These are phyloP conservation scores for Sphagnum tenellum DNA, from an alignment of 225 moss, liverwort and hornwort genomes.

Conservation along the genomic window DNA sequence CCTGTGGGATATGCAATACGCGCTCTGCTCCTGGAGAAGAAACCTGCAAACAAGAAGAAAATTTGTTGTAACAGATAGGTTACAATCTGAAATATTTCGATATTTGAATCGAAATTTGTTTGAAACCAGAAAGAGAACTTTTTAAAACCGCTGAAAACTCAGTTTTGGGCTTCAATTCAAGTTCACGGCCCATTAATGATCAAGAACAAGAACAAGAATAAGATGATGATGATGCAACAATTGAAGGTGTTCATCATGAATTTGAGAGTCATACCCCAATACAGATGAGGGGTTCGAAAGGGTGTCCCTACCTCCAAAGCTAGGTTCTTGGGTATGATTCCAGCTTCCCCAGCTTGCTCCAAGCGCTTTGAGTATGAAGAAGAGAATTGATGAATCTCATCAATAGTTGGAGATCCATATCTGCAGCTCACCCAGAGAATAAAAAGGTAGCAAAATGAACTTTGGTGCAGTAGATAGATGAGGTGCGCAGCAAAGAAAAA, in stretches of 20 bases:
- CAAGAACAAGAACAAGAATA: no score
- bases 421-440: constrained; percentile 20
- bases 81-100: background rate
- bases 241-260: background rate
- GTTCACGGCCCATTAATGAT: no score
- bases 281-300: background rate
- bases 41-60: constrained; percentile 28
- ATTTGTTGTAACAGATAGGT: background rate
- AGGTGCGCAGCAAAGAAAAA: no score
- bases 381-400: constrained; percentile 67
- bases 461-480: background rate
- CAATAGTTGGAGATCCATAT: constrained; percentile 86
- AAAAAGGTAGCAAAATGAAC: background rate
- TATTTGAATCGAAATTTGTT: background rate
- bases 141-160: no score
- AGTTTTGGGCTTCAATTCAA: no score
- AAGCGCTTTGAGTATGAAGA: constrained; percentile 42
- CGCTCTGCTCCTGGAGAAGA: constrained; percentile 98
- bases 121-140: background rate
- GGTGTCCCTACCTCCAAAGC: constrained; percentile 55
- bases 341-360: constrained; percentile 46
- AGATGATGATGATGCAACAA: no score
- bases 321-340: constrained; percentile 35
- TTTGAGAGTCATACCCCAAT: background rate
- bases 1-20: constrained; percentile 65